Evolutionary conservation across 2,329 filamentous ascomycete species (phyloP).

Genomic region (Penicillium thymicola): DNA sequence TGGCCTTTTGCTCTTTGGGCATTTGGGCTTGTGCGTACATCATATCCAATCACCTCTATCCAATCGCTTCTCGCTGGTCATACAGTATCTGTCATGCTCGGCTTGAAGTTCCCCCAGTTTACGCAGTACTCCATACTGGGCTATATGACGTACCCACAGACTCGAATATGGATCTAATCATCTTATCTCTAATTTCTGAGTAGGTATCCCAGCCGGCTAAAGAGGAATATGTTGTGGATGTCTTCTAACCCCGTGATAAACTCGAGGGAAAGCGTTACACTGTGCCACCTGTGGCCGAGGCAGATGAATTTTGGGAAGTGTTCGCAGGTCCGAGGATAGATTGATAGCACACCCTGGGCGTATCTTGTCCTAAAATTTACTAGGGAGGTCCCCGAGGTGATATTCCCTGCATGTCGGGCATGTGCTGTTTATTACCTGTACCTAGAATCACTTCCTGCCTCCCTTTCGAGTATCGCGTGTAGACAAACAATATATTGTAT

Average conservation of each 20-base stretch:
- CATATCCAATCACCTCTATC: not conserved
- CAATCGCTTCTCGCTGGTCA: not conserved
- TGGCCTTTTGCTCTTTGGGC: not conserved
- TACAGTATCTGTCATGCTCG: not conserved
- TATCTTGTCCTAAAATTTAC: not conserved
- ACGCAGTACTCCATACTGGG: not conserved
- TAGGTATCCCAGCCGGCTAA: not conserved
- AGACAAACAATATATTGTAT: not conserved
- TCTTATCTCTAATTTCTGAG: not conserved
- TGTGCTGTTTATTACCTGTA: not conserved
- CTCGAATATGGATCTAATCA: not conserved
- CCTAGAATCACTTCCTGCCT: not conserved
- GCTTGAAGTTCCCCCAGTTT: not conserved
- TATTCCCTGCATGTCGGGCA: constrained; percentile 1
- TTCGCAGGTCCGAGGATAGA: not conserved
- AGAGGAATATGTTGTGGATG: not conserved
- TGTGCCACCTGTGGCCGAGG: not conserved
- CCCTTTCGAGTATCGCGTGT: not conserved
- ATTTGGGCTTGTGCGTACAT: not conserved
- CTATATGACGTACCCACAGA: not conserved
- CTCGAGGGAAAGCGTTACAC: not conserved
- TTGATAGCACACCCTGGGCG: not conserved
- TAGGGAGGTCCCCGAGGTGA: not conserved
- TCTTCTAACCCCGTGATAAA: not conserved
- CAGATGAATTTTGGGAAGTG: not conserved